These are phyloP conservation scores for Ophiostoma sp. DNA, from an alignment of 2,329 filamentous ascomycete species.

Conservation along the genomic window DNA sequence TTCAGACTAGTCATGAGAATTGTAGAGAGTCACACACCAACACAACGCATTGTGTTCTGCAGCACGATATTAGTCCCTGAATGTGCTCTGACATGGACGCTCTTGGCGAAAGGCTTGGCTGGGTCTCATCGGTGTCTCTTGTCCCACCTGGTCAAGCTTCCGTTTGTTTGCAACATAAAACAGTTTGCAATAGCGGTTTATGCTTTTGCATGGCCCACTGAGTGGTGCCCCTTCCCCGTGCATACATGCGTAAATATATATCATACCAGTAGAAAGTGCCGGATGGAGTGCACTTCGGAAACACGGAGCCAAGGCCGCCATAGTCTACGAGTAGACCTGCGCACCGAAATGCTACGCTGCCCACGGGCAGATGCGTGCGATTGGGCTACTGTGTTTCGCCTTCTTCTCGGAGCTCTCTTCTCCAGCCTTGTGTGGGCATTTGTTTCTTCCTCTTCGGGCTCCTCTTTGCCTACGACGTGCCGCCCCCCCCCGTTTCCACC, in stretches of 20 bases:
- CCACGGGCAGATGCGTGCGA: background rate
- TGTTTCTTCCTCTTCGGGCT: background rate
- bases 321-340: background rate
- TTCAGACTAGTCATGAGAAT: too few relatives aligned
- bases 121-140: slow-evolving; percentile 23
- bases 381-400: background rate
- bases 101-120: slow-evolving; percentile 24
- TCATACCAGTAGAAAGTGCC: too few relatives aligned
- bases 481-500: background rate
- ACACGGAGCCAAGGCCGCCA: background rate
- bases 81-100: background rate
- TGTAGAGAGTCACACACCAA: too few relatives aligned
- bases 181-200: background rate
- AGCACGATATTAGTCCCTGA: background rate
- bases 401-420: too few relatives aligned
- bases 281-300: too few relatives aligned
- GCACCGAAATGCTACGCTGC: background rate
- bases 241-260: background rate
- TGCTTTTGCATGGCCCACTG: background rate
- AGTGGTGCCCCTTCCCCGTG: background rate
- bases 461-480: background rate
- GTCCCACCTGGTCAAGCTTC: background rate
- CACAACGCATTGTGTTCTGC: too few relatives aligned
- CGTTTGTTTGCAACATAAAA: slow-evolving; percentile 7
- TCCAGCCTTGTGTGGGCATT: background rate